Conservation (phyloP, 2,329 filamentous ascomycete species). For the Aspergillus sojae region DNA sequence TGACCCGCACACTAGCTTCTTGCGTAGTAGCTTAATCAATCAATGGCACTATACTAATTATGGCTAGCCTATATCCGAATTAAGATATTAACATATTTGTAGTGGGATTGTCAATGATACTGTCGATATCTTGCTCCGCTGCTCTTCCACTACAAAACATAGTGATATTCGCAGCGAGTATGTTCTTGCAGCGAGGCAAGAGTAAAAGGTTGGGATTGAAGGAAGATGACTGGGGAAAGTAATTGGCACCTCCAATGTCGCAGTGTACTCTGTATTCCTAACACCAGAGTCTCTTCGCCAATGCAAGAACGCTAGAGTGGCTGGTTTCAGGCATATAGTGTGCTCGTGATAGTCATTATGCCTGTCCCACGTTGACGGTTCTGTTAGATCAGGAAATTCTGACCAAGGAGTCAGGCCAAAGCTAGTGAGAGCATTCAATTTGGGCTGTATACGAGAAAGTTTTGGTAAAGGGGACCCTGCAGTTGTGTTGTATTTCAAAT, state of each 20-base stretch:
- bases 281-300: not conserved
- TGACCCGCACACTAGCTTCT: not conserved
- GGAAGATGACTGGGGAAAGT: conserved; percentile 1
- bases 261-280: conserved; percentile 1
- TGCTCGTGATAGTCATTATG: conserved; percentile 7
- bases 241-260: conserved; percentile 5
- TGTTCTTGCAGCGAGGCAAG: conserved; percentile 20
- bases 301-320: not conserved
- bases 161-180: conserved; percentile 17
- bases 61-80: not conserved
- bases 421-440: conserved; percentile 20
- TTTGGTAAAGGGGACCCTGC: conserved; percentile 1
- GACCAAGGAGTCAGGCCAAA: conserved; percentile 15
- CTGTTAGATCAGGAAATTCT: conserved; percentile 16
- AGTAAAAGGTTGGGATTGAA: conserved; percentile 19
- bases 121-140: not conserved
- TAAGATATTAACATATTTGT: conserved; percentile 7
- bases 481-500: conserved; percentile 14
- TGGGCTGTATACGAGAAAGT: conserved; percentile 7
- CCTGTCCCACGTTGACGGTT: conserved; percentile 10
- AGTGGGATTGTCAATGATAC: conserved; percentile 2
- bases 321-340: not conserved
- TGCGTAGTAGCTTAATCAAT: no score
- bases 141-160: not conserved
- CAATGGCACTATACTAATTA: not conserved